These are phyloP conservation scores for Rhizopogon vinicolor DNA, from an alignment of 768 basidiomycete genomes.

Conservation along the genomic window DNA sequence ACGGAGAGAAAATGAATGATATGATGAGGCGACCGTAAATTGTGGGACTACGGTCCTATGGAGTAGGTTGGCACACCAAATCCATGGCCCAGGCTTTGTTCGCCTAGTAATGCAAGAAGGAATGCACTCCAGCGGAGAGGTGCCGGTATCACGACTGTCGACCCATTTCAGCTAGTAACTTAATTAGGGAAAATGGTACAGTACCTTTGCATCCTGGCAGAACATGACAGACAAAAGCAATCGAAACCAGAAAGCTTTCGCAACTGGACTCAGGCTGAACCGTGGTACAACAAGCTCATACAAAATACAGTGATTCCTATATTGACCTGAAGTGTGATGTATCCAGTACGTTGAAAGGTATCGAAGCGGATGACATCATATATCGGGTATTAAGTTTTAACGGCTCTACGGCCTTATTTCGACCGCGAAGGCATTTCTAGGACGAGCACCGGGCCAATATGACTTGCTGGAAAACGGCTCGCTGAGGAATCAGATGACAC, in stretches of 20 bases:
- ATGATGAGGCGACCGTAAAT: neutral
- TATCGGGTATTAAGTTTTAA: neutral
- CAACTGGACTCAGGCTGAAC: too few relatives aligned
- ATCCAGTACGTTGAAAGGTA: neutral
- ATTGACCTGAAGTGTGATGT: neutral
- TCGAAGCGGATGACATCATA: neutral
- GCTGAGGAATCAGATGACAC: too few relatives aligned
- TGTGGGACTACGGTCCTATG: neutral
- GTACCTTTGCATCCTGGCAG: neutral
- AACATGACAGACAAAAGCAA: neutral
- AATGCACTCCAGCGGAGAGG: too few relatives aligned
- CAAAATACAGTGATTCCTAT: neutral
- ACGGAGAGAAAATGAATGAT: neutral
- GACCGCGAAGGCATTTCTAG: neutral
- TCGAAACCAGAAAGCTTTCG: neutral
- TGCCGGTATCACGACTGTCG: too few relatives aligned
- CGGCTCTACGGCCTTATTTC: too few relatives aligned
- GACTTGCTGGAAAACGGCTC: too few relatives aligned
- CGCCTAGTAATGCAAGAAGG: too few relatives aligned
- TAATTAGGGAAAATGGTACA: too few relatives aligned
- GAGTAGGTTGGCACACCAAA: too few relatives aligned
- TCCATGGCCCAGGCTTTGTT: too few relatives aligned
- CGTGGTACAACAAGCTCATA: neutral
- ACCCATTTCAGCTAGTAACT: too few relatives aligned
- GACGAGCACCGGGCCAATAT: too few relatives aligned